Evolutionary conservation across 2,329 filamentous ascomycete genomes (phyloP).

Genomic region (Spiromastix sp.): DNA sequence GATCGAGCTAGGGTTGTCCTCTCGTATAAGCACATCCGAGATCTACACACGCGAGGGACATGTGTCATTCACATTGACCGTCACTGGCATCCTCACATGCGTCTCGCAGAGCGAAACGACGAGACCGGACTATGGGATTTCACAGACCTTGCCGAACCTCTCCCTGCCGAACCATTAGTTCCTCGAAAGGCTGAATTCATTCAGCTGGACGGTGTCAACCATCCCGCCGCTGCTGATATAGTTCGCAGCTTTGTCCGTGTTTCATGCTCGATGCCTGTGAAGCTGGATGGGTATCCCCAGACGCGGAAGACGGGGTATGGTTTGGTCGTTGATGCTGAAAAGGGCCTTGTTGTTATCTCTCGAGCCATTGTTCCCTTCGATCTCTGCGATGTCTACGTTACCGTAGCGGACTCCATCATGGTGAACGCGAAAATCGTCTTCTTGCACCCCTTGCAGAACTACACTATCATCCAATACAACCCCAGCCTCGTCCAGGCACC

Average conservation of each 20-base stretch:
- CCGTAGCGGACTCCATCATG: conserved; percentile 92
- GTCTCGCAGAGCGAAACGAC: conserved; percentile 83
- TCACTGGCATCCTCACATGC: conserved; percentile 94
- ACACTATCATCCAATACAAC: conserved; percentile 91
- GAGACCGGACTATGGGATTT: conserved; percentile 90
- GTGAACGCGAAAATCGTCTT: conserved; percentile 92
- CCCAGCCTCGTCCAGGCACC: conserved; percentile 86
- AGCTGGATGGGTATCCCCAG: conserved; percentile 95
- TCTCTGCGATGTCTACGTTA: conserved; percentile 90
- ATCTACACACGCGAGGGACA: conserved; percentile 89
- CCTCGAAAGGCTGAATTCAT: conserved; percentile 82
- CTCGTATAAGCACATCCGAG: conserved; percentile 89
- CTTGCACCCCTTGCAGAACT: conserved; percentile 93
- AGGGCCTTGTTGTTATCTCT: conserved; percentile 89
- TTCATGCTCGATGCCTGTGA: conserved; percentile 84
- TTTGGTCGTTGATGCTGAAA: conserved; percentile 91
- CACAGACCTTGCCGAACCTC: conserved; percentile 66
- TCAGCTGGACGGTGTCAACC: conserved; percentile 75
- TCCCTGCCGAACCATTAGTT: conserved; percentile 62
- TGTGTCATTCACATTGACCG: conserved; percentile 86
- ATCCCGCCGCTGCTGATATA: conserved; percentile 84
- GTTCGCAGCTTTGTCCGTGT: conserved; percentile 93
- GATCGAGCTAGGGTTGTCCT: conserved; percentile 76
- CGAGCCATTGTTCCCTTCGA: conserved; percentile 92
- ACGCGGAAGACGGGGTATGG: conserved; percentile 92